A percentile compares a stretch with the other conserved stretches of the same genome.
phyloP scores from a whole-genome alignment of 495 filamentous ascomycete species.

The Aspergillus conjunctus region DNA sequence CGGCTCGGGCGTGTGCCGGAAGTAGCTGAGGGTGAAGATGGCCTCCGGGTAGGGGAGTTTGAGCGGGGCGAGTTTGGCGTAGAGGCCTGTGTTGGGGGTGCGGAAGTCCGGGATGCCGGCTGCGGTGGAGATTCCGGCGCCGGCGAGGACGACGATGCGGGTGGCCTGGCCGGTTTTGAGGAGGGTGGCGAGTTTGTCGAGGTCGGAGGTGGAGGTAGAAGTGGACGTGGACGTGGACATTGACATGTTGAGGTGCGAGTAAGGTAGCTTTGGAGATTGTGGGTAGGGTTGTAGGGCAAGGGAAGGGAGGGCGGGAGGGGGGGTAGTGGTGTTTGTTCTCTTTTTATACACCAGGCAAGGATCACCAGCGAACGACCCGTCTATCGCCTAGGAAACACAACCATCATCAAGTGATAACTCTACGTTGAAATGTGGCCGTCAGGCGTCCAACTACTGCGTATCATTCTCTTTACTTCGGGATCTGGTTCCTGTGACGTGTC shows the following conservation, averaged over 20 bases:
- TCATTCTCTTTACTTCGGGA: too few relatives aligned
- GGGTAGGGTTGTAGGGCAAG: too few relatives aligned
- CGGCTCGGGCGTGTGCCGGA: constrained; percentile 72
- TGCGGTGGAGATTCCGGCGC: constrained; percentile 55
- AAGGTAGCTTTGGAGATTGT: too few relatives aligned
- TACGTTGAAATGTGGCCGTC: too few relatives aligned
- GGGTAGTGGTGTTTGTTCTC: too few relatives aligned
- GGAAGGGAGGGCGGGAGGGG: too few relatives aligned
- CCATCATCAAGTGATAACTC: too few relatives aligned
- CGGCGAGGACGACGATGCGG: constrained; percentile 29
- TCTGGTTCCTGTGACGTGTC: too few relatives aligned
- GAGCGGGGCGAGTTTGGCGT: constrained; percentile 76
- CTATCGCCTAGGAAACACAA: too few relatives aligned
- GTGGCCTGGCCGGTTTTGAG: constrained; percentile 26
- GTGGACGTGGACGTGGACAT: neutral
- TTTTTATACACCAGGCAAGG: too few relatives aligned
- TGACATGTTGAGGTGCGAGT: neutral
- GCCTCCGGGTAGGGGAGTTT: constrained; percentile 74
- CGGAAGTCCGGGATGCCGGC: constrained; percentile 81
- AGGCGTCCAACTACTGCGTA: too few relatives aligned
- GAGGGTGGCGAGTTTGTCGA: constrained; percentile 20
- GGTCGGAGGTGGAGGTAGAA: neutral
- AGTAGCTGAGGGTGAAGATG: constrained; percentile 78
- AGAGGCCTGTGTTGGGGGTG: constrained; percentile 73
- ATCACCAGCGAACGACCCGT: too few relatives aligned